A percentile compares a stretch with the other conserved stretches of the same genome.
Evolutionary conservation across 495 filamentous ascomycete genomes (phyloP).

Genomic region (Penicillium alfredii): DNA sequence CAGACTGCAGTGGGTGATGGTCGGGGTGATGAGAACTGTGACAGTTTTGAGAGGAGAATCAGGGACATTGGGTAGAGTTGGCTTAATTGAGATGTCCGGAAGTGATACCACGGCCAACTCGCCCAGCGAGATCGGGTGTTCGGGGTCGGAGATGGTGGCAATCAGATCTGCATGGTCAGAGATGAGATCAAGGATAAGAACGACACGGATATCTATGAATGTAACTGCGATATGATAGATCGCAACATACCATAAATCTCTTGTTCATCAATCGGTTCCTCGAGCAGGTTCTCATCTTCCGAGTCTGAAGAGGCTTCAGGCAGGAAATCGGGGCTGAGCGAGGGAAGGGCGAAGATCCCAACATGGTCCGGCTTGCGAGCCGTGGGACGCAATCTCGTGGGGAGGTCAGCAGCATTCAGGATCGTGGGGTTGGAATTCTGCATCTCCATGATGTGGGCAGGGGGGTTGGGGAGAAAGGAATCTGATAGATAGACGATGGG

Average conservation of each 20-base stretch:
- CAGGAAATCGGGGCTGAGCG: too few relatives aligned
- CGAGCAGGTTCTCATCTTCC: constrained; percentile 55
- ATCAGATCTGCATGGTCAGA: constrained; percentile 93
- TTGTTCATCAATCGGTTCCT: constrained; percentile 89
- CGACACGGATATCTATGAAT: too few relatives aligned
- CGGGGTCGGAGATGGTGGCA: constrained; percentile 87
- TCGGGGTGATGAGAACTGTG: constrained; percentile 77
- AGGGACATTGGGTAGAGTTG: constrained; percentile 47
- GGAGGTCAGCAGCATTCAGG: constrained; percentile 81
- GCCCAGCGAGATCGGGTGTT: constrained; percentile 89
- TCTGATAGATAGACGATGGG: constrained; percentile 1
- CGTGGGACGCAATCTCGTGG: constrained; percentile 59
- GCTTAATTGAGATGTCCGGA: constrained; percentile 76
- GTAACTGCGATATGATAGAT: constrained; percentile 2
- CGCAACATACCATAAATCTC: constrained; percentile 80
- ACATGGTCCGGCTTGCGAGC: constrained; percentile 37
- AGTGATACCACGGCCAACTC: constrained; percentile 90
- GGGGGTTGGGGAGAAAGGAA: background rate
- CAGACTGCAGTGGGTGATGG: constrained; percentile 92
- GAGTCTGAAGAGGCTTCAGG: constrained; percentile 35
- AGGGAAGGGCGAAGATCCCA: constrained; percentile 38
- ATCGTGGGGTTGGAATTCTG: constrained; percentile 96
- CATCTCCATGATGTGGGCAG: constrained; percentile 42
- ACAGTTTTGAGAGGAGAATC: constrained; percentile 44
- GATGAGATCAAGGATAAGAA: too few relatives aligned